Conservation (phyloP, 2,329 filamentous ascomycete genomes). For the Exophiala bonariae region DNA sequence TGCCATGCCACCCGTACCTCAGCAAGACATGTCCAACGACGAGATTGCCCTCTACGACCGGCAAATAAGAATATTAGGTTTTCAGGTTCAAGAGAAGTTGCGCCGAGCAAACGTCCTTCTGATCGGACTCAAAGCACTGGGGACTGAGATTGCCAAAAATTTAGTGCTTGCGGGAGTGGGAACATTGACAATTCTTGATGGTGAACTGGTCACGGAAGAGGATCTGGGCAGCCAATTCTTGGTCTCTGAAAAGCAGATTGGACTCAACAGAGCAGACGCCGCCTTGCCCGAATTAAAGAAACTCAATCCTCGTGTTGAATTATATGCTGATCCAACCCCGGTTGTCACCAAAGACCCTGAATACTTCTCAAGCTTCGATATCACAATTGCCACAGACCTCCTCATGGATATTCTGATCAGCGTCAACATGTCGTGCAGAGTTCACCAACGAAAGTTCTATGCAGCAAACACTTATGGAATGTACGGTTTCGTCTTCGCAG, state of each 20-base stretch:
- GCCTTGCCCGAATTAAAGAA: constrained; percentile 75
- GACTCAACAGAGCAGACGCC: constrained; percentile 80
- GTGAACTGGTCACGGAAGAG: constrained; percentile 70
- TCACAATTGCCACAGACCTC: constrained; percentile 88
- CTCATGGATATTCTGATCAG: constrained; percentile 70
- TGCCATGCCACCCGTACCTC: constrained; percentile 5
- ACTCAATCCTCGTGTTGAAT: constrained; percentile 83
- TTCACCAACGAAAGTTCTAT: constrained; percentile 81
- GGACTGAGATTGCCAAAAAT: constrained; percentile 96
- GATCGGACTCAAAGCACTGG: constrained; percentile 82
- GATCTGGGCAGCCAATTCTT: constrained; percentile 86
- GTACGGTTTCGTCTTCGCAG: constrained; percentile 93
- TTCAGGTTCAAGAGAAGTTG: constrained; percentile 88
- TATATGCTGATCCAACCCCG: constrained; percentile 68
- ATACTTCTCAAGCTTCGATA: constrained; percentile 77
- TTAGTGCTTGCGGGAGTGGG: constrained; percentile 90
- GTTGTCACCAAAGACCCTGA: constrained; percentile 67
- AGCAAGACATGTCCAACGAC: constrained; percentile 55
- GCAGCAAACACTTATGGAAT: constrained; percentile 83
- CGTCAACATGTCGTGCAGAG: constrained; percentile 83
- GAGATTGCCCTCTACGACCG: constrained; percentile 97
- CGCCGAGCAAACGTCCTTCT: constrained; percentile 87
- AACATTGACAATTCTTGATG: constrained; percentile 84
- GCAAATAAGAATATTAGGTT: constrained; percentile 95
- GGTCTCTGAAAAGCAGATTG: constrained; percentile 69